These are phyloP conservation scores for Alloascoidea africana DNA, from an alignment of 805 yeast species.

Conservation along the genomic window DNA sequence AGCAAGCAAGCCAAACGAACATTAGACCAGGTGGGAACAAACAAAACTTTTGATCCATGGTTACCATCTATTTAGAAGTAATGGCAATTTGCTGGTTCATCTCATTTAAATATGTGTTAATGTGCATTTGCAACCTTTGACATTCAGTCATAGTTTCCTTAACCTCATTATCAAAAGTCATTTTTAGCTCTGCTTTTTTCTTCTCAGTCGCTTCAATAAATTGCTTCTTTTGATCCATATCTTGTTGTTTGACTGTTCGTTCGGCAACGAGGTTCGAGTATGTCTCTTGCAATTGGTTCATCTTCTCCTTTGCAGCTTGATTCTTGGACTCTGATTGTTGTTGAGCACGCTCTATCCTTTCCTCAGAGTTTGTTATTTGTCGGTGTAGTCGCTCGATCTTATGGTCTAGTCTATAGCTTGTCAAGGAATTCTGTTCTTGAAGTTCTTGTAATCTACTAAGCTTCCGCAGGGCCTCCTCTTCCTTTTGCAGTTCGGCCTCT, in stretches of 20 bases:
- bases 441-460: slow-evolving; percentile 24
- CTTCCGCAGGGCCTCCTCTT: slow-evolving; percentile 25
- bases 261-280: slow-evolving; percentile 34
- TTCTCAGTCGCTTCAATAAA: slow-evolving; percentile 29
- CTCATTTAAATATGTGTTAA: slow-evolving; percentile 35
- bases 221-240: slow-evolving; percentile 30
- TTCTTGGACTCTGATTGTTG: slow-evolving; percentile 31
- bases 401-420: slow-evolving; percentile 25
- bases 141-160: slow-evolving; percentile 37
- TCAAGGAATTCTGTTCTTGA: slow-evolving; percentile 21
- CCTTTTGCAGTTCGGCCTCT: slow-evolving; percentile 26
- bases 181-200: slow-evolving; percentile 23
- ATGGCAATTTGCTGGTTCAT: slow-evolving; percentile 21
- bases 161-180: slow-evolving; percentile 35
- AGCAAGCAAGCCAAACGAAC: no score
- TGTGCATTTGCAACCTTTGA: slow-evolving; percentile 37
- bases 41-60: no score
- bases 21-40: no score
- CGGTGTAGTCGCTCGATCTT: slow-evolving; percentile 30
- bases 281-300: slow-evolving; percentile 27
- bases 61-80: background rate
- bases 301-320: slow-evolving; percentile 23
- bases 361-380: slow-evolving; percentile 33
- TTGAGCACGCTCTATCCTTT: slow-evolving; percentile 28
- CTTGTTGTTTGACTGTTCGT: slow-evolving; percentile 30